Conservation (phyloP, 495 filamentous ascomycete species). For the Trichoderma reesei region DNA sequence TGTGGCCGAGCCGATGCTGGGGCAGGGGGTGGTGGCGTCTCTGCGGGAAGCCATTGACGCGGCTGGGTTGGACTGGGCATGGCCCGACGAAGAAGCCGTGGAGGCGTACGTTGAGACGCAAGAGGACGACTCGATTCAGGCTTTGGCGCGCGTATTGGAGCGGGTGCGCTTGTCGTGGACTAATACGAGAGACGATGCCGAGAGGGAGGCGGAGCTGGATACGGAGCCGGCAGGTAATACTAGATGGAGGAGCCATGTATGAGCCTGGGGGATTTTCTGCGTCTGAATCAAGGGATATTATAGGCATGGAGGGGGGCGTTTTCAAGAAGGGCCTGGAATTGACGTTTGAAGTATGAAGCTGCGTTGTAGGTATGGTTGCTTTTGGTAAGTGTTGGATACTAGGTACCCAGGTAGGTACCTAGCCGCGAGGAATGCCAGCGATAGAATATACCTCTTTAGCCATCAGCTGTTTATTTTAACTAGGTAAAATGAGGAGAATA, state of each 20-base stretch:
- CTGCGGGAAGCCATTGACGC: neutral
- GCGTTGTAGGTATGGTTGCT: neutral
- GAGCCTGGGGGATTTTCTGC: neutral
- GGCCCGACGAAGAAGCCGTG: conserved; percentile 12
- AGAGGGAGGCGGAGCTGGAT: neutral
- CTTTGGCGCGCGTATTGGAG: neutral
- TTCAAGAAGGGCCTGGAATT: neutral
- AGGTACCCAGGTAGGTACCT: too few species aligned
- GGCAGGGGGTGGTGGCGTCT: neutral
- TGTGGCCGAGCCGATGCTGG: conserved; percentile 10
- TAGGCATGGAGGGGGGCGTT: neutral
- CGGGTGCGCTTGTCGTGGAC: conserved; percentile 1
- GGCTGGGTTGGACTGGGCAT: neutral
- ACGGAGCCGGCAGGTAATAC: too few species aligned
- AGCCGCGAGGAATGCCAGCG: too few species aligned
- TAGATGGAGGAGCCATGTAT: neutral
- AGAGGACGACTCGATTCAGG: neutral
- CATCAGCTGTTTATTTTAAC: too few species aligned
- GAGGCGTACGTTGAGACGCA: neutral
- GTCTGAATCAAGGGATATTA: neutral
- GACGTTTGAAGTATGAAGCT: neutral
- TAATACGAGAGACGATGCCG: neutral
- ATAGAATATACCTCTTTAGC: too few species aligned
- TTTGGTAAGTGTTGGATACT: neutral
- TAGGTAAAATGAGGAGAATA: too few species aligned